A percentile compares a stretch with the other conserved stretches of the same genome.
These are phyloP conservation scores for Vachellia pachyceras DNA, from an alignment of 306 rosid genomes.

Conservation along the genomic window DNA sequence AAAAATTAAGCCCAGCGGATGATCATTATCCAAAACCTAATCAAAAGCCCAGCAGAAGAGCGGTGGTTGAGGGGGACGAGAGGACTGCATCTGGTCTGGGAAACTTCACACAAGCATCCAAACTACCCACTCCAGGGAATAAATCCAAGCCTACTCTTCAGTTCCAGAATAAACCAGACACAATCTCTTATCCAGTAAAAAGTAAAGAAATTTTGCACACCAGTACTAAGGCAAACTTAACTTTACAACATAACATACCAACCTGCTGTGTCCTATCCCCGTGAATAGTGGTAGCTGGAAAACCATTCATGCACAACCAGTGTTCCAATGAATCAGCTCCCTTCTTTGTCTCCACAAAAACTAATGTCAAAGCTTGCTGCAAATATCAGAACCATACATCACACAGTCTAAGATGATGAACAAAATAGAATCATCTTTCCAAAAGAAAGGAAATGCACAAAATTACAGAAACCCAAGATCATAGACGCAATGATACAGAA, in stretches of 20 bases:
- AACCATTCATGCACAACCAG: constrained; percentile 77
- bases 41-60: not conserved
- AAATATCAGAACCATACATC: constrained; percentile 24
- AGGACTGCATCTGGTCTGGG: not conserved
- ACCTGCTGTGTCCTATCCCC: constrained; percentile 98
- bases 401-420: not conserved
- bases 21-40: not conserved
- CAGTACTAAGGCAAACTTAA: not conserved
- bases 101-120: not conserved
- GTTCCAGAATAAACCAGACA: constrained; percentile 3
- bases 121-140: not conserved
- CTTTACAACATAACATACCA: constrained; percentile 37
- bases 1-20: too few species aligned
- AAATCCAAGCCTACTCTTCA: not conserved
- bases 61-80: not conserved
- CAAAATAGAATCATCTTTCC: not conserved
- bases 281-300: constrained; percentile 98
- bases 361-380: constrained; percentile 96
- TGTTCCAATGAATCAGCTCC: constrained; percentile 97
- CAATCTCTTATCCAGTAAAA: not conserved
- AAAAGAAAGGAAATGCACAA: not conserved
- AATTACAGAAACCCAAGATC: not conserved
- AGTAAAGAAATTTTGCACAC: not conserved
- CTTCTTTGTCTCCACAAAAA: constrained; percentile 99
- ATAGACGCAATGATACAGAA: not conserved